Base-by-base conservation (phyloP, 2,329 filamentous ascomycete species). In the Cytospora chrysosperma region DNA sequence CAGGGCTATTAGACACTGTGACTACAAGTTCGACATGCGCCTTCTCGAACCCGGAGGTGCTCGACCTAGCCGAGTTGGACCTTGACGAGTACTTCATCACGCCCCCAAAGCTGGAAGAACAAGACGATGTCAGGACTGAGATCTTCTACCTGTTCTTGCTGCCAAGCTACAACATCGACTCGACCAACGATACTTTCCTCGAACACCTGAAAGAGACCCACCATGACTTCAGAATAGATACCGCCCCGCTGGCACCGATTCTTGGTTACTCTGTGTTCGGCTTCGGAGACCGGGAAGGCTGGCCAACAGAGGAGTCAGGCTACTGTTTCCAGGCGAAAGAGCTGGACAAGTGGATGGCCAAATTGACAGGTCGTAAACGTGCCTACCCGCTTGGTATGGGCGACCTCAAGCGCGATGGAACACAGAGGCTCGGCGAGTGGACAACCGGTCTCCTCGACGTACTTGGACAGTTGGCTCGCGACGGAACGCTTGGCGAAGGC, bases 331-430 rank as follows among this genome's bases (percentile, higher is more conserved):
- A 98, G 74, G 94, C 94, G 1, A 91, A 89, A 71, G 89, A 97
- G 69, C 82, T 96, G 3, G 94, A 99, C 74, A 93, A 88, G 73
- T 98, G 95, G 94, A 91, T 99, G 90, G 93, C 94, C n/a, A 96
- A 93, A 73, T 78, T 99, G 71, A 97, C 93, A 0, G 89, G 86
- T 1, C 85, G 89, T 66, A 97, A 94, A 77, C 84, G 93, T 72
- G 93, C 92, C 0, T 98, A 90, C 70, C 94, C 94, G 0, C 80
- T 98, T 8, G 95, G 95, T 5, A 88, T 94, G 82, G 92, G 90
- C 2, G 93, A 98, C 75, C 85, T 90, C 63, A 96, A 93, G 76
- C 82, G 78, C n/a, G 90, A 95, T 72, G 85, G 87, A 24, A 78
- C 81, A 24, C 76, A 84, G 56, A 81, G 90, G 28, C 75, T 98